These are phyloP conservation scores for Arabidopsis suecica DNA, from an alignment of 345 rosid species.

Conservation along the genomic window DNA sequence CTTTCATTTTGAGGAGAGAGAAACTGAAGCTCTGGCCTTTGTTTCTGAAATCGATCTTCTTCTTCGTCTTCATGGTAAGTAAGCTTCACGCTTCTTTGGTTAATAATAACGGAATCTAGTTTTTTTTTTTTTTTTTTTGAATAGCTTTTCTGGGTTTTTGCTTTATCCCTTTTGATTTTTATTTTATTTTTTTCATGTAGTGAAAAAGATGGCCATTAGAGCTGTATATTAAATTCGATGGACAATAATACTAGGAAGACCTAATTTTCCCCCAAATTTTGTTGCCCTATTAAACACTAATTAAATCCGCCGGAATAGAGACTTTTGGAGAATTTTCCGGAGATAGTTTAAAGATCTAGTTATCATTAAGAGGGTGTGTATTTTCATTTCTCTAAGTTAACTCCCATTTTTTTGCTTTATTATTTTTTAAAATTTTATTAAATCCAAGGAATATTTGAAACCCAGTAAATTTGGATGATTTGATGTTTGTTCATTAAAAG, in stretches of 20 bases:
- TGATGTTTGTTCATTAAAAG: slow-evolving; percentile 18
- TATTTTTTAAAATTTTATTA: background rate
- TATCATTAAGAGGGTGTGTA: slow-evolving; percentile 30
- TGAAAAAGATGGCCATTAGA: slow-evolving; percentile 51
- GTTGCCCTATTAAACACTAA: slow-evolving; percentile 21
- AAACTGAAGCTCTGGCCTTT: slow-evolving; percentile 32
- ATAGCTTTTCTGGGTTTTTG: slow-evolving; percentile 23
- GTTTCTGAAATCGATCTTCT: slow-evolving; percentile 43
- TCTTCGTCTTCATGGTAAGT: slow-evolving; percentile 49
- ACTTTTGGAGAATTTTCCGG: slow-evolving; percentile 29
- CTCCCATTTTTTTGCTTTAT: background rate
- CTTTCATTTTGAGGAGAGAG: slow-evolving; percentile 39
- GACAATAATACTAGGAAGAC: slow-evolving; percentile 41
- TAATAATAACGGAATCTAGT: slow-evolving; percentile 37
- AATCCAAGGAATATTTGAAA: slow-evolving; percentile 8
- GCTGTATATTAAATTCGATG: slow-evolving; percentile 33
- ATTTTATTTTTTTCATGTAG: background rate
- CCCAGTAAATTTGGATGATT: slow-evolving; percentile 40
- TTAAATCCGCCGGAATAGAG: slow-evolving; percentile 28
- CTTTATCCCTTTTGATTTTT: slow-evolving; percentile 15
- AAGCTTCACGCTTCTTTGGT: slow-evolving; percentile 38
- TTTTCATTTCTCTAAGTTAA: background rate
- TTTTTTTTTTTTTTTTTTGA: slow-evolving; percentile 36
- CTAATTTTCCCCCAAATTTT: slow-evolving; percentile 10
- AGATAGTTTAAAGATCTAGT: slow-evolving; percentile 54